Percentiles rank a stretch among this genome's conserved stretches.
These are phyloP conservation scores for Komagataella mondaviorum DNA, from an alignment of 805 yeast species.

Conservation along the genomic window DNA sequence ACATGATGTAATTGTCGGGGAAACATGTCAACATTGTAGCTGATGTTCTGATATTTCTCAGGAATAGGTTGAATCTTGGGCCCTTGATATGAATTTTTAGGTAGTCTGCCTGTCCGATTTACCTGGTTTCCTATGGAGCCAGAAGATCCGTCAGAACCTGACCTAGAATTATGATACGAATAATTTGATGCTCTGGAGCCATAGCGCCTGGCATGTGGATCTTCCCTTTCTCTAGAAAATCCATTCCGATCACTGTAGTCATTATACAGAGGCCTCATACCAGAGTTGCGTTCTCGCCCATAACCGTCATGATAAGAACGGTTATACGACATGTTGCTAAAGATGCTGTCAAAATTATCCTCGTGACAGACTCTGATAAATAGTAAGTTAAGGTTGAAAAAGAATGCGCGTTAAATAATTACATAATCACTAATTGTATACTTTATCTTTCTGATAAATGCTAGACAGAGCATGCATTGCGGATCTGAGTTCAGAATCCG, in stretches of 20 bases:
- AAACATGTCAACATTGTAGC: neutral
- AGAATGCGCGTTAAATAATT: neutral
- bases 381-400: neutral
- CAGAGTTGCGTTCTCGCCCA: neutral
- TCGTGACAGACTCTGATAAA: neutral
- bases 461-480: constrained; percentile 1
- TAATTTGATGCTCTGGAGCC: neutral
- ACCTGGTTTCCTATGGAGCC: neutral
- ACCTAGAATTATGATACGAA: neutral
- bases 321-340: neutral
- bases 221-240: neutral
- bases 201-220: neutral
- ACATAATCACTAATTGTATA: neutral
- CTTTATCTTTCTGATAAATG: neutral
- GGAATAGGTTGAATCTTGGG: neutral
- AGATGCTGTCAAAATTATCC: neutral
- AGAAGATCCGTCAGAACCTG: neutral
- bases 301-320: neutral
- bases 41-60: neutral
- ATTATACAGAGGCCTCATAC: neutral
- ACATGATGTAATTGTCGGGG: constrained; percentile 10
- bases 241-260: neutral
- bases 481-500: constrained; percentile 2
- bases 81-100: neutral
- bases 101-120: neutral